Evolutionary conservation across 1,139 yeast species (phyloP).

Genomic region (Petasospora rhodanensis): DNA sequence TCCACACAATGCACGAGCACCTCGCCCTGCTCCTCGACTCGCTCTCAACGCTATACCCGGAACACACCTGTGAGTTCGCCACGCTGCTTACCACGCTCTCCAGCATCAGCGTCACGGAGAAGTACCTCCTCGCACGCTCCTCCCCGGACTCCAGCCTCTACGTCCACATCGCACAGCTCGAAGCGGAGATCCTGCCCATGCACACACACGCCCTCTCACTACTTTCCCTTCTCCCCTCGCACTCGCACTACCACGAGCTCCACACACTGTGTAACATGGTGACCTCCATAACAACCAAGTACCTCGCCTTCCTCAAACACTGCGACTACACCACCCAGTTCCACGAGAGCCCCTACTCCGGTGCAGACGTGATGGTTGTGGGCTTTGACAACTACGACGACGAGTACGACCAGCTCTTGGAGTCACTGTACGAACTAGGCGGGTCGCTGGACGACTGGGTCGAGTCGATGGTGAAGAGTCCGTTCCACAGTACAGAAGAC

Average conservation of each 20-base stretch:
- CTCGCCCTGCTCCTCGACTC: slow-evolving; percentile 1
- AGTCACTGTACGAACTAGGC: slow-evolving; percentile 7
- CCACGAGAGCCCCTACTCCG: slow-evolving; percentile 12
- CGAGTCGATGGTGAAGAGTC: slow-evolving; percentile 5
- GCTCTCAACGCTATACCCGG: slow-evolving; percentile 1
- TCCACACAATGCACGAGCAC: slow-evolving; percentile 9
- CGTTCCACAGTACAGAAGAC: not conserved
- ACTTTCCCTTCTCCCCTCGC: slow-evolving; percentile 1
- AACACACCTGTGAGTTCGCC: not conserved
- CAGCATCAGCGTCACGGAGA: slow-evolving; percentile 6
- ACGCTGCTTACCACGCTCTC: not conserved
- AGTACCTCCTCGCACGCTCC: slow-evolving; percentile 7
- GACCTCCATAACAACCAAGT: slow-evolving; percentile 1
- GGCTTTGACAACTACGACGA: slow-evolving; percentile 16
- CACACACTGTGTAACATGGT: not conserved
- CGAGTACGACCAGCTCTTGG: slow-evolving; percentile 9
- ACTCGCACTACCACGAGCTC: slow-evolving; percentile 1
- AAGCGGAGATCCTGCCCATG: slow-evolving; percentile 1
- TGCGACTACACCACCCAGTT: slow-evolving; percentile 12
- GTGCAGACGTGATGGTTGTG: slow-evolving; percentile 12
- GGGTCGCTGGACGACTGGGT: slow-evolving; percentile 10
- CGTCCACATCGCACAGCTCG: not conserved
- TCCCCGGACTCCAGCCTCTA: slow-evolving; percentile 4
- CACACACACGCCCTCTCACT: not conserved
- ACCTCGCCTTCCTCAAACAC: slow-evolving; percentile 3